A percentile compares a stretch with the other conserved stretches of the same genome.
Evolutionary conservation across 2,329 filamentous ascomycete genomes (phyloP).

Genomic region (Ustulina deusta): DNA sequence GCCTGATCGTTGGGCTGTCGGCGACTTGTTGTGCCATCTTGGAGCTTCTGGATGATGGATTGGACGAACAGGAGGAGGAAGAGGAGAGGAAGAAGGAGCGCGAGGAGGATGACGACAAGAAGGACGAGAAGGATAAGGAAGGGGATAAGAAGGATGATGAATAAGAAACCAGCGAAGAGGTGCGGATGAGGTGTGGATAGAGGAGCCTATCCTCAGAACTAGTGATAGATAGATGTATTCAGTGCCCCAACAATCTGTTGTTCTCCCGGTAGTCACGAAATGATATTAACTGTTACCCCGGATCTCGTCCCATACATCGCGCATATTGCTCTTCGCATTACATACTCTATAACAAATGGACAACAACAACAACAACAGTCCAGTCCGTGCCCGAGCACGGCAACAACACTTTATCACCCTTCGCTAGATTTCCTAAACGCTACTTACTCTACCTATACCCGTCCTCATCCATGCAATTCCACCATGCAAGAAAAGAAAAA

Average conservation of each 20-base stretch:
- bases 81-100: not conserved
- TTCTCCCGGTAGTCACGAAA: not conserved
- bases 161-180: not conserved
- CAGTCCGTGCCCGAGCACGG: no score
- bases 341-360: not conserved
- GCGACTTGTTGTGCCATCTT: no score
- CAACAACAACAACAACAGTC: no score
- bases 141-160: not conserved
- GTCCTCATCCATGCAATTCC: not conserved
- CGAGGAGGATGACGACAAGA: not conserved
- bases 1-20: no score
- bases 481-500: not conserved
- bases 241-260: not conserved
- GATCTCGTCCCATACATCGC: not conserved
- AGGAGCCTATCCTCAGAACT: not conserved
- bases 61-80: not conserved
- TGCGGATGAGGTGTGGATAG: not conserved
- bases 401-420: not conserved
- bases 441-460: not conserved
- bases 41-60: not conserved
- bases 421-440: not conserved
- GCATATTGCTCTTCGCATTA: not conserved
- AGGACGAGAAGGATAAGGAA: not conserved
- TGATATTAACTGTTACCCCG: not conserved
- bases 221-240: no score